Evolutionary conservation across 768 basidiomycete species (phyloP).

Genomic region (Naematelia aurantialba): DNA sequence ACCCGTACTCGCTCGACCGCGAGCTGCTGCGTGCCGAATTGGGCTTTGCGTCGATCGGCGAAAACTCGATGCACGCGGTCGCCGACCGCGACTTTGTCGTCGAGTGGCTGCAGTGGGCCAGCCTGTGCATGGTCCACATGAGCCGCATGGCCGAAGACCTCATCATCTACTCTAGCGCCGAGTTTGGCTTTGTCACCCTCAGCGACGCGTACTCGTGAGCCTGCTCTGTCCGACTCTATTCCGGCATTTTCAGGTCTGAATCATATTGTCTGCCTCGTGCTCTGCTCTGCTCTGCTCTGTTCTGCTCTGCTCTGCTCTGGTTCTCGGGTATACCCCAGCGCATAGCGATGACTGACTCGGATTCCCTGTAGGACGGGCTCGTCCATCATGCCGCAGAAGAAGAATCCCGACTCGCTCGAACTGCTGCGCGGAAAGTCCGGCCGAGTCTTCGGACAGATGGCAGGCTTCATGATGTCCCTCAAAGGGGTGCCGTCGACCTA

Average conservation of each 20-base stretch:
- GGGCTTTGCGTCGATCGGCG: slow-evolving; percentile 76
- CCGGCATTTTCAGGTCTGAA: neutral
- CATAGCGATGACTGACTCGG: neutral
- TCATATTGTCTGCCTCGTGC: too few species aligned
- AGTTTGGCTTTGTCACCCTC: slow-evolving; percentile 88
- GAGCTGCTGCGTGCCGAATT: slow-evolving; percentile 85
- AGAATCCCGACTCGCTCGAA: slow-evolving; percentile 74
- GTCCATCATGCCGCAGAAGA: slow-evolving; percentile 99
- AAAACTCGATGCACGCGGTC: slow-evolving; percentile 94
- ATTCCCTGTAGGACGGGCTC: slow-evolving; percentile 72
- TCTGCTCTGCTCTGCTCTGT: too few species aligned
- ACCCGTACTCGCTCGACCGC: slow-evolving; percentile 86
- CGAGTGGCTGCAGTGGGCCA: slow-evolving; percentile 94
- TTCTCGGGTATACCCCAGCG: neutral
- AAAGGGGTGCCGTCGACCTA: slow-evolving; percentile 98
- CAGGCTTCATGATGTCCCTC: slow-evolving; percentile 91
- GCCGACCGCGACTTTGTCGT: slow-evolving; percentile 93
- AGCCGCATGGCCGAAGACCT: slow-evolving; percentile 91
- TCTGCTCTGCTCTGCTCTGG: too few species aligned
- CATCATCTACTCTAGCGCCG: slow-evolving; percentile 89
- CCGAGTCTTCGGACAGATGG: slow-evolving; percentile 91
- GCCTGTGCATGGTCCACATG: slow-evolving; percentile 82
- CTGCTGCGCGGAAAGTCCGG: slow-evolving; percentile 89
- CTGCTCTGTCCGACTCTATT: neutral
- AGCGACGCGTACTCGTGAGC: slow-evolving; percentile 90